These are phyloP conservation scores for Neostapfia colusana DNA, from an alignment of 176 grass and related monocot species.

Conservation along the genomic window DNA sequence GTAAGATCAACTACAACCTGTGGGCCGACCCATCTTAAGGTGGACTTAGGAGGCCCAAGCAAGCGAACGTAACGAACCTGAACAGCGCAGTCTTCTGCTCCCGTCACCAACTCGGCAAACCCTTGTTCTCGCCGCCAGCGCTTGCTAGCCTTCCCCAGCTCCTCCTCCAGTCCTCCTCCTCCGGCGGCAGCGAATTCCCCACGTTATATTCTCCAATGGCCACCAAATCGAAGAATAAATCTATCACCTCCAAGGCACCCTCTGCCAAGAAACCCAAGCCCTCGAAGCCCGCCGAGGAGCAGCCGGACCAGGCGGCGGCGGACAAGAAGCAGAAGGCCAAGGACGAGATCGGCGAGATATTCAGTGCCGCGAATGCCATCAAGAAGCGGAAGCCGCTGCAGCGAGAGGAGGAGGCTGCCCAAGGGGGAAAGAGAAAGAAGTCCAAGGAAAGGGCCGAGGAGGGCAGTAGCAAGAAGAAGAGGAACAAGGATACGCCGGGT, in stretches of 20 bases:
- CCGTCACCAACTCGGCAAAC: background rate
- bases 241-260: slow-evolving; percentile 1
- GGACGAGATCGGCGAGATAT: slow-evolving; percentile 84
- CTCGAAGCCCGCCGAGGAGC: slow-evolving; percentile 6
- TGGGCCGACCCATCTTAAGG: background rate
- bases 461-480: slow-evolving; percentile 32
- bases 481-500: slow-evolving; percentile 27
- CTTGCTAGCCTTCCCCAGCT: background rate
- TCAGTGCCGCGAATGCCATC: slow-evolving; percentile 50
- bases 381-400: slow-evolving; percentile 47
- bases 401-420: slow-evolving; percentile 1
- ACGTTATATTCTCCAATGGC: slow-evolving; percentile 28
- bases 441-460: slow-evolving; percentile 35
- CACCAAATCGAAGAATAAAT: slow-evolving; percentile 33
- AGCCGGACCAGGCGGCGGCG: background rate
- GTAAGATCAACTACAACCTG: background rate
- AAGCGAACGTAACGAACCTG: no score
- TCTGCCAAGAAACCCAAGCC: slow-evolving; percentile 30
- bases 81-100: no score
- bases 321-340: slow-evolving; percentile 46
- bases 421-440: slow-evolving; percentile 28
- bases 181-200: slow-evolving; percentile 17
- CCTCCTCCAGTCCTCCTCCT: background rate
- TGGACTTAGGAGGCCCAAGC: no score
- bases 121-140: slow-evolving; percentile 8